Base-by-base conservation (phyloP, 1,284 basidiomycete genomes). In the Chondrostereum purpureum region DNA sequence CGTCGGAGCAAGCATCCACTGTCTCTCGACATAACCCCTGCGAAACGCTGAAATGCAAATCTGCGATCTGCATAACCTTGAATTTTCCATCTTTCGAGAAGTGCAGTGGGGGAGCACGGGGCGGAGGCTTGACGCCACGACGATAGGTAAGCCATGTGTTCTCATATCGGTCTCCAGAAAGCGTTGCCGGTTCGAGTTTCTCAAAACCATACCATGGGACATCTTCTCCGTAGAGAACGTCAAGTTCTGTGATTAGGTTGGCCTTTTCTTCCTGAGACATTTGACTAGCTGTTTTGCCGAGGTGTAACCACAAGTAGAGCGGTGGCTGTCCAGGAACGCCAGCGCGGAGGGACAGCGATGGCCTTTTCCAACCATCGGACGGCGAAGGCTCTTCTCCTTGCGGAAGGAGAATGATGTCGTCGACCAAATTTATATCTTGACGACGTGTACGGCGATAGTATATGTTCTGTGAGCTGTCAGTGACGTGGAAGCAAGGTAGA, bases 51-150 rank as follows among this genome's bases (percentile, higher is more conserved):
- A 73, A 95, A 62, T 96, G 92, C 20, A 95, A 69, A 62, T 96
- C 92, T 2, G 92, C 92, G 21, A 94, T 73, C 63, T 96, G 92
- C 52, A 96, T 72, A 52, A 95, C 83, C 63, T 84, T 92, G 76
- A 92, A 92, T 22, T 76, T 83, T 4, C 92, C 92, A 18, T 85
- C 75, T 14, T 62, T 69, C n/a, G 82, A 81, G 66, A 96, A 94
- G 54, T 85, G 85, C 1, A 91, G 76, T 0, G 83, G 82, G 3
- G 77, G 78, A 0, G 87, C 80, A 6, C 69, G 71, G 1, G 89
- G 86, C 2, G 83, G 70, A 13, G 68, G 50, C 58, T 87, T 80
- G 13, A 86, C 73, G 18, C 87, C 84, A 45, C 68, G 73, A 36
- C 78, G 74, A 53, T 73, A 75, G 1, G 78, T 80, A 22, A 87